Evolutionary conservation across 495 filamentous ascomycete genomes (phyloP).

Genomic region (Lepraria neglecta): DNA sequence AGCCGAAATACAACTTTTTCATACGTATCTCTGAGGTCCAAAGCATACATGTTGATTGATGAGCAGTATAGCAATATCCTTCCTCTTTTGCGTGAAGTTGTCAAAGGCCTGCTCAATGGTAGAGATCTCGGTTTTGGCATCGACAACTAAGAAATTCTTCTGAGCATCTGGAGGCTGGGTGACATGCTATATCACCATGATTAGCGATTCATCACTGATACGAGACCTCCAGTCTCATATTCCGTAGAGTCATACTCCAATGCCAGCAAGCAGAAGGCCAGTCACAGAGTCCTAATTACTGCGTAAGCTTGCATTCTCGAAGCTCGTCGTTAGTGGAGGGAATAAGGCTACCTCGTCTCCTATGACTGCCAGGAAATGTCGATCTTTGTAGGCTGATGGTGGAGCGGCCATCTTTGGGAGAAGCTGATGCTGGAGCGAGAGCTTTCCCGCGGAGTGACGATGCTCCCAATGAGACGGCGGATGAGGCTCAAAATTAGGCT

Average conservation of each 20-base stretch:
- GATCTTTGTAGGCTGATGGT: conserved; percentile 68
- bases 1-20: not conserved
- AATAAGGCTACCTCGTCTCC: conserved; percentile 74
- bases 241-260: conserved; percentile 84
- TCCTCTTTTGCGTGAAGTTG: conserved; percentile 76
- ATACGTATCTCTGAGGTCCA: not conserved
- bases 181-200: conserved; percentile 52
- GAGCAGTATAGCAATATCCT: conserved; percentile 91
- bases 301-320: conserved; percentile 27
- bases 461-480: not conserved
- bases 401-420: conserved; percentile 45
- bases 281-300: conserved; percentile 76
- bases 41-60: conserved; percentile 93
- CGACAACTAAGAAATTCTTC: conserved; percentile 96
- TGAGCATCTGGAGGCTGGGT: conserved; percentile 74
- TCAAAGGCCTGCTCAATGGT: conserved; percentile 90
- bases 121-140: conserved; percentile 79
- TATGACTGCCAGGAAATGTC: conserved; percentile 95
- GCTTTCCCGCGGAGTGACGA: not conserved
- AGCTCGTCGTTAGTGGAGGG: not conserved
- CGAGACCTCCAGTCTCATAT: conserved; percentile 7
- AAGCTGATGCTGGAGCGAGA: not conserved
- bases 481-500: conserved; percentile 8
- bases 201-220: conserved; percentile 12
- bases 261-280: conserved; percentile 85